Base-by-base conservation (phyloP, 2,329 filamentous ascomycete genomes). In the Rachicladosporium sp. region DNA sequence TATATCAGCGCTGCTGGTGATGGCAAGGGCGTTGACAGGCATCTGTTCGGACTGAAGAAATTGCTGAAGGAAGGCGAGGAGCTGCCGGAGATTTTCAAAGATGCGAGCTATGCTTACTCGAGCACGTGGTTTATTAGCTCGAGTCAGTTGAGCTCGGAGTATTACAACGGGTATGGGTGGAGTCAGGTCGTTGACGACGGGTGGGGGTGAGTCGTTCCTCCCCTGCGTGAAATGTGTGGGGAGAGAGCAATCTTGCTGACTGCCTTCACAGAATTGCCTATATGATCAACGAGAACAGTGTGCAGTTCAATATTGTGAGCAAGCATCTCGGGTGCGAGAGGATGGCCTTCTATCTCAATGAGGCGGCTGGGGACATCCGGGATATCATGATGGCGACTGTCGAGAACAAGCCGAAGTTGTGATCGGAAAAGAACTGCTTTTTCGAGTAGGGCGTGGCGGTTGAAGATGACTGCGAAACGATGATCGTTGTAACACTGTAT, bases 151-250 rank as follows among this genome's bases (percentile, higher is more conserved):
- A 91, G 82, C 65, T 88, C 81, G 29, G 93, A 98, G 69, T 95
- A 84, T 71, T 98, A 96, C 67, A 98, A 98, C 61, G 91, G 93
- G 15, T 98, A 98, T 64, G 91, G 91, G 34, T 98, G 91, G 91
- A 91, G 83, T 58, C 89, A 98, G 69, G 91, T 98, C 38, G 82
- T 96, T 40, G 88, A 96, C 56, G 84, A 82, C 44, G 91, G 91
- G 23, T 98, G 91, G 65, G 91, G 91, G 49, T 63, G 37, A 60
- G 59, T 29, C 21, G 10, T 15, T 13, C 15, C 31, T 32, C 12
- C 10, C 36, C 11, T 37, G 27, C 19, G 30, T 39, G 9, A 27
- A 32, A n/a, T n/a, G n/a, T n/a, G n/a, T n/a, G n/a, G n/a, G n/a
- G n/a, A n/a, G n/a, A n/a, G n/a, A n/a, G n/a, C n/a, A n/a, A n/a